A percentile compares a stretch with the other conserved stretches of the same genome.
Evolutionary conservation across 345 rosid genomes (phyloP).

Genomic region (Salix koriyanagi): DNA sequence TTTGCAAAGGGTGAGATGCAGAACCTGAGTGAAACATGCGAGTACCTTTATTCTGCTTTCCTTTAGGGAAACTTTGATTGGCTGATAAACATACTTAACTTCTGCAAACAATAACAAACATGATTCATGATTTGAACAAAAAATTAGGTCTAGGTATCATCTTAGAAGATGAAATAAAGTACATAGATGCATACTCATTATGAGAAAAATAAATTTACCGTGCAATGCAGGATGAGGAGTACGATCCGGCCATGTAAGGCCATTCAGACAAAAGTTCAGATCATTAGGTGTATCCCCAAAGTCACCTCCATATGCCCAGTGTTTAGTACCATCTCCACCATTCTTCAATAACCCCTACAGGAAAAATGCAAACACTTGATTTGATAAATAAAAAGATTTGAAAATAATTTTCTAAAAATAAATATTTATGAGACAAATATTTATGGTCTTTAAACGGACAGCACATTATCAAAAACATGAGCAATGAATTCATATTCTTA

Average conservation of each 20-base stretch:
- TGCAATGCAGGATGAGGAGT: conserved; percentile 89
- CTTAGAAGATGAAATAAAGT: not conserved
- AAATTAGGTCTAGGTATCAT: not conserved
- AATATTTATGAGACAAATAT: not conserved
- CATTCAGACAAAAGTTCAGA: conserved; percentile 88
- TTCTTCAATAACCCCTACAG: conserved; percentile 73
- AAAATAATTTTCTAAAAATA: not conserved
- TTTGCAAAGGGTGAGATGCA: not conserved
- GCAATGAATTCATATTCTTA: too few species aligned
- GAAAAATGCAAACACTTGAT: conserved; percentile 15
- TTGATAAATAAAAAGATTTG: not conserved
- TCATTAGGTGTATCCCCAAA: conserved; percentile 95
- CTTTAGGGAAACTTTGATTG: conserved; percentile 61
- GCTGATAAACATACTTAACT: conserved; percentile 80
- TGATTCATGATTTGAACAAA: conserved; percentile 21
- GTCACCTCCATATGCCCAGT: conserved; percentile 99
- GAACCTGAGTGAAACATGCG: conserved; percentile 6
- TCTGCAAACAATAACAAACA: conserved; percentile 44
- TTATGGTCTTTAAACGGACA: not conserved
- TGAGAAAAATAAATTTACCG: conserved; percentile 43
- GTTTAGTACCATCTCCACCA: conserved; percentile 55
- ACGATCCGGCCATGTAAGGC: conserved; percentile 92
- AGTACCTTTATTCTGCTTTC: conserved; percentile 58
- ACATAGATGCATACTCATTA: not conserved
- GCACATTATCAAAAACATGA: too few species aligned